A percentile compares a stretch with the other conserved stretches of the same genome.
Conservation (phyloP, 2,329 filamentous ascomycete species). For the Emergomyces orientalis region DNA sequence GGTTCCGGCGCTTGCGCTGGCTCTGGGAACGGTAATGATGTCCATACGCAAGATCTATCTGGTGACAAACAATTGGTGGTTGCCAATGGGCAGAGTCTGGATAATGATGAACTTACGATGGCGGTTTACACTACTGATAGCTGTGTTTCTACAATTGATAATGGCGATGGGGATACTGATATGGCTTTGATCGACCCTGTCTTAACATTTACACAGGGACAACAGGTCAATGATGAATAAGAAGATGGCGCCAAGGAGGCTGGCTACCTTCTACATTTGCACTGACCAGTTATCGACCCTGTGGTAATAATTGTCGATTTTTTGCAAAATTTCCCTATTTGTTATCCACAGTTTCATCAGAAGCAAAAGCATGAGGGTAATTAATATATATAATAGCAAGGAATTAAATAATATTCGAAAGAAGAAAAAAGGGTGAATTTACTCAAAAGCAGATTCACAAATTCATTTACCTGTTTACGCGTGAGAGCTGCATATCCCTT, state of each 20-base stretch:
- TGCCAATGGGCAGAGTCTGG: neutral
- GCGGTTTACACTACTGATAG: neutral
- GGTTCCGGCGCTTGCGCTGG: neutral
- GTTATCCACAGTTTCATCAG: neutral
- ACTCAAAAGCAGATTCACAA: neutral
- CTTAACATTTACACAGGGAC: conserved; percentile 19
- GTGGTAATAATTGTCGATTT: neutral
- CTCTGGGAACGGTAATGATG: neutral
- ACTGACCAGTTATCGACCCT: neutral
- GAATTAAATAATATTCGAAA: neutral
- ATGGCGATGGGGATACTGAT: conserved; percentile 18
- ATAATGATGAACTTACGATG: conserved; percentile 4
- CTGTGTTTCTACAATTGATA: neutral
- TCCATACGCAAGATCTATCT: conserved; percentile 5
- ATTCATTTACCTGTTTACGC: neutral
- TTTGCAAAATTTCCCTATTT: neutral
- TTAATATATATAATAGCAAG: neutral
- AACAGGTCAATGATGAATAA: neutral
- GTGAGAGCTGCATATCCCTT: neutral
- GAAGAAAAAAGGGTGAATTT: neutral
- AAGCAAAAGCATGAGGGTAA: neutral
- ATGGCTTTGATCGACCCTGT: conserved; percentile 30
- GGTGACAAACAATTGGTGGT: neutral
- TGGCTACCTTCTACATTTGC: neutral
- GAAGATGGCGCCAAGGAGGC: neutral